phyloP scores from a whole-genome alignment of 2,329 filamentous ascomycete genomes.

The Sporothrix pallida region DNA sequence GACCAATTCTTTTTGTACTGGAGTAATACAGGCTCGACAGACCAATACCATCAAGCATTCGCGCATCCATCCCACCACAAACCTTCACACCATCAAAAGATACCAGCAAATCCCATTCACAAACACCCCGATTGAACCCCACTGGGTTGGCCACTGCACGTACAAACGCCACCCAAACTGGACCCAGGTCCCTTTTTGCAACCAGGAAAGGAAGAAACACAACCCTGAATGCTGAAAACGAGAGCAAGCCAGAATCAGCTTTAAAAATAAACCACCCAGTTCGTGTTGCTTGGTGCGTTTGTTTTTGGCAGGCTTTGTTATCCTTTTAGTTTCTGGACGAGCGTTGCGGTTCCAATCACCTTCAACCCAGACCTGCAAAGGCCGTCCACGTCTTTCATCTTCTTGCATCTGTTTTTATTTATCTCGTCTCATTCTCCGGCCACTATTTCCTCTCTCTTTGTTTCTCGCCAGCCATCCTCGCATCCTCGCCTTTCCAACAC shows the following conservation, averaged over 20 bases:
- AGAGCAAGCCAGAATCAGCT: not conserved
- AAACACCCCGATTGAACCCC: slow-evolving; percentile 22
- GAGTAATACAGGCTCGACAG: not conserved
- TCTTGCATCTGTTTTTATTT: not conserved
- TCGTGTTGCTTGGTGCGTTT: slow-evolving; percentile 1
- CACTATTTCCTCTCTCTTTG: not conserved
- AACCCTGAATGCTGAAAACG: not conserved
- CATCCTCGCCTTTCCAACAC: not conserved
- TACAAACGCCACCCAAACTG: slow-evolving; percentile 27
- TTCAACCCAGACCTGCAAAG: not conserved
- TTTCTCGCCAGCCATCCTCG: not conserved
- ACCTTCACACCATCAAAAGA: not conserved
- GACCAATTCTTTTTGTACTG: not conserved
- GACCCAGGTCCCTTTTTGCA: not conserved
- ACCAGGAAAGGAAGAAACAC: not conserved
- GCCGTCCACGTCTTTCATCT: not conserved
- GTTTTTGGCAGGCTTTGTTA: not conserved
- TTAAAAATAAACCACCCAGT: not conserved
- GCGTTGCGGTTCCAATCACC: not conserved
- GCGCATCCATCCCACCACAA: not conserved
- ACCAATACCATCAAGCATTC: not conserved
- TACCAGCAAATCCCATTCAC: not conserved
- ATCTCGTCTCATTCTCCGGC: not conserved
- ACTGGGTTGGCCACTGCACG: slow-evolving; percentile 15
- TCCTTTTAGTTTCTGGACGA: not conserved